Percentiles rank a stretch among this genome's conserved stretches.
phyloP scores from a whole-genome alignment of 2,329 filamentous ascomycete genomes.

The Aspergillus sp. region DNA sequence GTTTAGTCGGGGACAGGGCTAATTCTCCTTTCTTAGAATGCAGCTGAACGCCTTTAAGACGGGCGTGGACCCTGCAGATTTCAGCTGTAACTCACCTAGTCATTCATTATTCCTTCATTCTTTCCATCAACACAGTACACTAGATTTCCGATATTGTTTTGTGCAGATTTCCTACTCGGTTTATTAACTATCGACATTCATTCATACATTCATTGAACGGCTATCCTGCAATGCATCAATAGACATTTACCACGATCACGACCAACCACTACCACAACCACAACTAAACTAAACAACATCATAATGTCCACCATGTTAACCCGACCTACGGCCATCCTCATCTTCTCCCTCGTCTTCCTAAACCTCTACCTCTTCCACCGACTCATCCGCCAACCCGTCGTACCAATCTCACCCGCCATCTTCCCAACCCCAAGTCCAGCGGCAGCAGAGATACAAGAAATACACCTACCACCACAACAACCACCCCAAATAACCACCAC shows the following conservation, averaged over 20 bases:
- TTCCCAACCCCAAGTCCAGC: neutral
- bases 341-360: constrained; percentile 14
- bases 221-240: neutral
- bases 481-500: neutral
- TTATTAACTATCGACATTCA: neutral
- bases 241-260: neutral
- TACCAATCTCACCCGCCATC: constrained; percentile 9
- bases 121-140: neutral
- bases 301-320: constrained; percentile 1
- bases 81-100: neutral
- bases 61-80: neutral
- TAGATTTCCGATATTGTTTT: neutral
- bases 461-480: too few relatives aligned
- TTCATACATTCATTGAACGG: neutral
- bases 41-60: neutral
- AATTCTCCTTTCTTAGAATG: neutral
- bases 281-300: neutral
- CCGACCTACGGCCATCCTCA: constrained; percentile 10
- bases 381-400: constrained; percentile 12
- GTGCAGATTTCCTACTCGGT: neutral
- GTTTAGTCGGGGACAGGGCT: neutral
- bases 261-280: neutral
- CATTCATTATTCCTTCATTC: neutral
- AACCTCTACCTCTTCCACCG: constrained; percentile 19
- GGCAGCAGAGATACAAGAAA: too few relatives aligned